These are phyloP conservation scores for Thraustochytrium sp. DNA, from an alignment of 352 stramenopile species.

Conservation along the genomic window DNA sequence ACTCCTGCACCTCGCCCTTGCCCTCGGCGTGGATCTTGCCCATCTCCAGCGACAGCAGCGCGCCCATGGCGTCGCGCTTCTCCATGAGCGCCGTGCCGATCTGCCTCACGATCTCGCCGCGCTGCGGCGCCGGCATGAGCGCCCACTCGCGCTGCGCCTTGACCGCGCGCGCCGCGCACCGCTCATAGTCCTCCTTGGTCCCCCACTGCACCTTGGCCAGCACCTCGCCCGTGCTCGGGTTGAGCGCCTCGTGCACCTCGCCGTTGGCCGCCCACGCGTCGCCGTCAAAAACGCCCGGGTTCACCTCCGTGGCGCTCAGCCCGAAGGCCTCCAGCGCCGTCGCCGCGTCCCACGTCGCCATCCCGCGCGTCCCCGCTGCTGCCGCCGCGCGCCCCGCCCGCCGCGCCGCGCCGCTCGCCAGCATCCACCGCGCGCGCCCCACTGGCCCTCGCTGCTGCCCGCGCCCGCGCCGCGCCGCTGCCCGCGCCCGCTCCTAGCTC, in stretches of 20 bases:
- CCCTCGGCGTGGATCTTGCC: conserved; percentile 84
- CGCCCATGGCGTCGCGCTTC: conserved; percentile 77
- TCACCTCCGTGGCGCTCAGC: conserved; percentile 24
- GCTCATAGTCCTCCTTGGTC: conserved; percentile 71
- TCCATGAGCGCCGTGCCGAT: conserved; percentile 76
- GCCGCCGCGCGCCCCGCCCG: background rate
- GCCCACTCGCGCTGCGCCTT: conserved; percentile 72
- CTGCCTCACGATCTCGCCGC: conserved; percentile 82
- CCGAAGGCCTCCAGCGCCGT: conserved; percentile 15
- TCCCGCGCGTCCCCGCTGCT: background rate
- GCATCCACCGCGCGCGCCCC: too few relatives aligned
- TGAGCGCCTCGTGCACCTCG: conserved; percentile 70
- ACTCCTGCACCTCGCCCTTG: conserved; percentile 83
- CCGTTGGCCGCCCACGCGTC: conserved; percentile 69
- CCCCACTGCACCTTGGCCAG: conserved; percentile 73
- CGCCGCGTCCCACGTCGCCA: background rate
- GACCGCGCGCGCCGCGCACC: conserved; percentile 71
- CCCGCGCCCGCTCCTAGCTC: too few relatives aligned
- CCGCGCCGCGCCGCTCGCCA: background rate
- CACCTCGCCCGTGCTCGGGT: conserved; percentile 67
- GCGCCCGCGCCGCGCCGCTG: too few relatives aligned
- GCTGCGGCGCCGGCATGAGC: conserved; percentile 69
- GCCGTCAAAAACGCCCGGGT: conserved; percentile 45
- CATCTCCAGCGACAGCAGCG: conserved; percentile 84
- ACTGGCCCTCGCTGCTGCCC: too few relatives aligned